These are phyloP conservation scores for Pseudomassariella vexata DNA, from an alignment of 2,329 filamentous ascomycete species.

Conservation along the genomic window DNA sequence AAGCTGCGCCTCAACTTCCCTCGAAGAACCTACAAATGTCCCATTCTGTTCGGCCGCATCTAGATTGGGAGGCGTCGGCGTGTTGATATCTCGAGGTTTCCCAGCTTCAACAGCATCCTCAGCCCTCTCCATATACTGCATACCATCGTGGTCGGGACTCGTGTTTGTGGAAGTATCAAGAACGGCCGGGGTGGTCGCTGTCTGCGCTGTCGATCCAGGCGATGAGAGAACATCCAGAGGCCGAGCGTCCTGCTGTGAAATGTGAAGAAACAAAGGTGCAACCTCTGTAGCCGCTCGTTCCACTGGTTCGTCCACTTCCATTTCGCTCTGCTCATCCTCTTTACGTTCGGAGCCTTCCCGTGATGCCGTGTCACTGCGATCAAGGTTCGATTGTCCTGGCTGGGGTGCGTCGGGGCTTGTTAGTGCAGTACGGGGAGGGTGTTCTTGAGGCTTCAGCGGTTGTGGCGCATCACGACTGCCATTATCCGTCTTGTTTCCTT, in stretches of 20 bases:
- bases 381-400: too few species aligned
- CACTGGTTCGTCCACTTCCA: too few species aligned
- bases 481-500: too few species aligned
- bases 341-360: too few species aligned
- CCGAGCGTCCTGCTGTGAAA: slow-evolving; percentile 25
- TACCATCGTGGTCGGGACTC: slow-evolving; percentile 64
- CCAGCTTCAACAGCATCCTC: slow-evolving; percentile 31
- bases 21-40: slow-evolving; percentile 3
- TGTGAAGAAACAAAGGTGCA: slow-evolving; percentile 2
- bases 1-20: slow-evolving; percentile 9
- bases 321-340: too few species aligned
- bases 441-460: neutral
- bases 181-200: slow-evolving; percentile 65
- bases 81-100: neutral
- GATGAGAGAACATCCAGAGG: slow-evolving; percentile 44
- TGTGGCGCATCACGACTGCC: neutral
- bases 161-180: slow-evolving; percentile 67
- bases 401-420: neutral
- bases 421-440: neutral
- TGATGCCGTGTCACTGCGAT: too few species aligned
- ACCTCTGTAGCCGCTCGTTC: neutral
- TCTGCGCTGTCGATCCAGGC: slow-evolving; percentile 64
- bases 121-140: slow-evolving; percentile 45
- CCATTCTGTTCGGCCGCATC: slow-evolving; percentile 9
- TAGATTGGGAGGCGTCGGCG: slow-evolving; percentile 3